Conservation (phyloP, 768 basidiomycete species). For the Rickenella mellea region DNA sequence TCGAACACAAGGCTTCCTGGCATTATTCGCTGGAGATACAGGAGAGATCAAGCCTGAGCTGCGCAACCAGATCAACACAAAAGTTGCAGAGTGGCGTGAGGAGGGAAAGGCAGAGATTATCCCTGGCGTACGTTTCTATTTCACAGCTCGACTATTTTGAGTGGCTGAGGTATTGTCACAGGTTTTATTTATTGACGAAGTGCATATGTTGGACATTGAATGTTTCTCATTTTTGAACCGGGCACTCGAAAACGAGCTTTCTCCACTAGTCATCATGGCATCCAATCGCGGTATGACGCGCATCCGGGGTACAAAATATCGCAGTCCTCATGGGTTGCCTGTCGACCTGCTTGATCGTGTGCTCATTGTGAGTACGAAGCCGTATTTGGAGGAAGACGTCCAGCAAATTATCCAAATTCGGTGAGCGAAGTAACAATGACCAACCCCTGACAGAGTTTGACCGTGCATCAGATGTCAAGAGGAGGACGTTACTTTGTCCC, state of each 20-base stretch:
- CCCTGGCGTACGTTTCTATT: conserved; percentile 62
- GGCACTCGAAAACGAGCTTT: conserved; percentile 86
- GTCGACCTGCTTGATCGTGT: conserved; percentile 92
- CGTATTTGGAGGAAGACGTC: conserved; percentile 77
- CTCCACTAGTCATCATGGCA: conserved; percentile 97
- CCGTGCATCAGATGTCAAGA: conserved; percentile 72
- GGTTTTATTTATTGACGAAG: conserved; percentile 99
- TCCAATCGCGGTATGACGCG: conserved; percentile 92
- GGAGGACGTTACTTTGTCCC: conserved; percentile 81
- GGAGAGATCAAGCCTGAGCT: conserved; percentile 98
- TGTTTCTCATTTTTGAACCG: conserved; percentile 98
- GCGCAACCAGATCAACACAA: conserved; percentile 91
- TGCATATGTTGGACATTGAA: conserved; percentile 99
- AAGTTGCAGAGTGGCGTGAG: conserved; percentile 96
- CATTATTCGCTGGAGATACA: conserved; percentile 90
- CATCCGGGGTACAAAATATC: conserved; percentile 92
- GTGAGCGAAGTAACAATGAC: conserved; percentile 27
- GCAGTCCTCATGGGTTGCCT: conserved; percentile 90
- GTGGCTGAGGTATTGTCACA: conserved; percentile 19
- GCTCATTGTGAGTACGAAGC: conserved; percentile 88
- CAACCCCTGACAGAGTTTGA: background rate
- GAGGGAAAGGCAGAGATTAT: conserved; percentile 98
- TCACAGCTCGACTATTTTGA: background rate
- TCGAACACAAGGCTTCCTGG: conserved; percentile 95
- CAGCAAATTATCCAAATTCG: conserved; percentile 89